phyloP scores from a whole-genome alignment of 2,329 filamentous ascomycete genomes.

The Cladorrhinum sp. region DNA sequence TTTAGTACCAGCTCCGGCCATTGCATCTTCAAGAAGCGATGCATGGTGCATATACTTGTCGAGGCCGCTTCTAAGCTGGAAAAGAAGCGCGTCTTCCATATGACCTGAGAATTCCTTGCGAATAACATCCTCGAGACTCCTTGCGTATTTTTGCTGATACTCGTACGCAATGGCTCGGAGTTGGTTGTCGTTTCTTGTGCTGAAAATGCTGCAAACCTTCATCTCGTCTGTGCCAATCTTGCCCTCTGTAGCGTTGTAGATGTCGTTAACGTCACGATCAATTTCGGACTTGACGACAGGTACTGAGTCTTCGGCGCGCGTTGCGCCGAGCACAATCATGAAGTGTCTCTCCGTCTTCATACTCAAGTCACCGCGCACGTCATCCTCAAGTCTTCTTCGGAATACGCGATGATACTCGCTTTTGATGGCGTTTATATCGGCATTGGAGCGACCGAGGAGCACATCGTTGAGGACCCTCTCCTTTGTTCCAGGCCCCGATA shows the following conservation, averaged over 20 bases:
- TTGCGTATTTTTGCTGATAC: conserved; percentile 71
- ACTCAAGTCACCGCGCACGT: conserved; percentile 75
- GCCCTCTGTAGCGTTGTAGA: conserved; percentile 76
- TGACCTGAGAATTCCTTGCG: conserved; percentile 85
- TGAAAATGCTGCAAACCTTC: conserved; percentile 75
- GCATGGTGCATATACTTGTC: conserved; percentile 87
- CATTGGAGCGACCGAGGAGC: conserved; percentile 77
- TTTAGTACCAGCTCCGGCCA: conserved; percentile 85
- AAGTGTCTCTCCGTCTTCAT: conserved; percentile 86
- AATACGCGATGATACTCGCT: conserved; percentile 68
- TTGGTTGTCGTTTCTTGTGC: conserved; percentile 73
- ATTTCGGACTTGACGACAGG: conserved; percentile 71
- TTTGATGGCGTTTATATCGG: conserved; percentile 86
- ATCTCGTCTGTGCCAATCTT: conserved; percentile 71
- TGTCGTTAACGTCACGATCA: conserved; percentile 69
- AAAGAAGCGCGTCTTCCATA: conserved; percentile 80
- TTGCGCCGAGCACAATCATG: conserved; percentile 72
- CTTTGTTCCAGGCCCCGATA: conserved; percentile 81
- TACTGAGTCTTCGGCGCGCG: conserved; percentile 71
- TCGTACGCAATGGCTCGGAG: conserved; percentile 75
- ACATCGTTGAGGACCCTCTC: conserved; percentile 84
- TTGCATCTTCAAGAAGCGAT: conserved; percentile 74
- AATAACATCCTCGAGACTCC: conserved; percentile 69
- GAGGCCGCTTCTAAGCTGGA: conserved; percentile 71
- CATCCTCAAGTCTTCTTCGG: conserved; percentile 63